phyloP scores from a whole-genome alignment of 2,329 filamentous ascomycete species.

The Achaetomium macrosporum region DNA sequence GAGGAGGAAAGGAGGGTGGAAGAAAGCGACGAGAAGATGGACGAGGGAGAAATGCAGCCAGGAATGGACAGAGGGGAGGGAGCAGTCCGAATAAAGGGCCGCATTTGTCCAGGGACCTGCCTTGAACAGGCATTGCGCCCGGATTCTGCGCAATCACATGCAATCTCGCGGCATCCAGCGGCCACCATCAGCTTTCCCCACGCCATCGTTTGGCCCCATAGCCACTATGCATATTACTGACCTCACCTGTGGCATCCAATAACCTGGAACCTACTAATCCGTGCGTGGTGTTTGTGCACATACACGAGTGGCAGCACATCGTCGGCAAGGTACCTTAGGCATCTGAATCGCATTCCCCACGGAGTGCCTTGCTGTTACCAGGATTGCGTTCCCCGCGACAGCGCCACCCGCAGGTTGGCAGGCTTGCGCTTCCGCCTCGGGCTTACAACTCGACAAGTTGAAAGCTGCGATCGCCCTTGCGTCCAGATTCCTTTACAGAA shows the following conservation, averaged over 20 bases:
- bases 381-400: not conserved
- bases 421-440: too few species aligned
- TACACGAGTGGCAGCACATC: slow-evolving; percentile 1
- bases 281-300: too few species aligned
- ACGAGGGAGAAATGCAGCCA: not conserved
- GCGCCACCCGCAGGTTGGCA: not conserved
- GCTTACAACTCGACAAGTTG: too few species aligned
- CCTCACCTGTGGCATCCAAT: too few species aligned
- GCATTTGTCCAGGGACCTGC: slow-evolving; percentile 2
- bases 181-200: too few species aligned
- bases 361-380: not conserved
- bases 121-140: not conserved
- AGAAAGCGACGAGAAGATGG: not conserved
- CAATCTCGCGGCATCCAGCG: too few species aligned
- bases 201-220: not conserved
- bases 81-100: slow-evolving; percentile 8
- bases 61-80: not conserved
- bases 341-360: too few species aligned
- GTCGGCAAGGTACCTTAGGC: too few species aligned
- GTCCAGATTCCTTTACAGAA: too few species aligned
- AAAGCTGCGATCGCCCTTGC: too few species aligned
- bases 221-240: not conserved
- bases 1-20: not conserved
- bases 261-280: too few species aligned
- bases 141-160: slow-evolving; percentile 13